These are phyloP conservation scores for Colletotrichum sojae DNA, from an alignment of 2,329 filamentous ascomycete genomes.

Conservation along the genomic window DNA sequence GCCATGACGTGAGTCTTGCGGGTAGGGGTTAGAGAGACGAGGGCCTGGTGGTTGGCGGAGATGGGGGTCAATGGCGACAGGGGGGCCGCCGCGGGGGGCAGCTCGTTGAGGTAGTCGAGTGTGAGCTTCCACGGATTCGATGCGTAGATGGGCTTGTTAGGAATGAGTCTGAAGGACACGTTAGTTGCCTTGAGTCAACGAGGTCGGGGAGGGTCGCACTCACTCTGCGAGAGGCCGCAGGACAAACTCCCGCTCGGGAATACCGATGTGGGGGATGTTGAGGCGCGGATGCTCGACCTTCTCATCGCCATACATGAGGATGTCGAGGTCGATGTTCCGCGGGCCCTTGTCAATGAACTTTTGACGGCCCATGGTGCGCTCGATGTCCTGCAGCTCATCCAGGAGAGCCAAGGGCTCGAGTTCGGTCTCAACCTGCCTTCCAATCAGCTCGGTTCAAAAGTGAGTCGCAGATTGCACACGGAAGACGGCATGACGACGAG, in stretches of 20 bases:
- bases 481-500: neutral
- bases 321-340: conserved; percentile 93
- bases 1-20: conserved; percentile 88
- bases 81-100: conserved; percentile 63
- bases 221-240: conserved; percentile 87
- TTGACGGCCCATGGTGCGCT: conserved; percentile 81
- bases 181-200: conserved; percentile 8
- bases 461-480: neutral
- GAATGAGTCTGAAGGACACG: conserved; percentile 63
- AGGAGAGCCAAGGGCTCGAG: conserved; percentile 83
- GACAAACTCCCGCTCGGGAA: conserved; percentile 94
- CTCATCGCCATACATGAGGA: conserved; percentile 83
- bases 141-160: conserved; percentile 66
- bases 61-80: conserved; percentile 74
- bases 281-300: conserved; percentile 78
- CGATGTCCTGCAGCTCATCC: conserved; percentile 86
- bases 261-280: conserved; percentile 86
- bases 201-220: conserved; percentile 45
- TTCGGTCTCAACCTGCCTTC: conserved; percentile 80
- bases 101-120: conserved; percentile 73
- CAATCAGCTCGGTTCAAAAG: conserved; percentile 25
- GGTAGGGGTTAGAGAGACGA: conserved; percentile 71
- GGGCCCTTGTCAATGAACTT: conserved; percentile 95
- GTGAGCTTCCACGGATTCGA: conserved; percentile 72
- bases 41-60: conserved; percentile 55